Percentiles rank a stretch among this genome's conserved stretches.
Conservation (phyloP, 2,329 filamentous ascomycete genomes). For the Xylaria digitata region DNA sequence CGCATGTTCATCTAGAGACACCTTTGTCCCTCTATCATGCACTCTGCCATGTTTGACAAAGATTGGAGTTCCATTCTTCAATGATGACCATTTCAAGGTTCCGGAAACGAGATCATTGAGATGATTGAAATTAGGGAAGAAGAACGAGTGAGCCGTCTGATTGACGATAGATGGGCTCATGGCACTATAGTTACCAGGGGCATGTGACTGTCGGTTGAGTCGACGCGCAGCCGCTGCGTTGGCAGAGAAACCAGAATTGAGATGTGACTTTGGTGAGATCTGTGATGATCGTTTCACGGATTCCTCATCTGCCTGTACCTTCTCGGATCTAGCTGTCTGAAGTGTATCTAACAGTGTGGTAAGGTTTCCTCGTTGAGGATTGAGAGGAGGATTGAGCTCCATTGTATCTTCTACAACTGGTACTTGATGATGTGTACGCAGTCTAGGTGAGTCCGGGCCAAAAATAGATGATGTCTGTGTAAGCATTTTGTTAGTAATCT, state of each 20-base stretch:
- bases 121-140: slow-evolving; percentile 65
- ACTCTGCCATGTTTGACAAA: slow-evolving; percentile 66
- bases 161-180: slow-evolving; percentile 49
- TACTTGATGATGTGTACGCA: slow-evolving; percentile 26
- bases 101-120: slow-evolving; percentile 69
- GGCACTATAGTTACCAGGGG: slow-evolving; percentile 25
- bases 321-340: slow-evolving; percentile 47
- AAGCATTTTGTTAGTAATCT: slow-evolving; percentile 16
- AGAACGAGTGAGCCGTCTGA: slow-evolving; percentile 63
- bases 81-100: slow-evolving; percentile 62
- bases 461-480: slow-evolving; percentile 29
- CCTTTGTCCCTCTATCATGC: slow-evolving; percentile 55
- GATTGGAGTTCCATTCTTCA: slow-evolving; percentile 65
- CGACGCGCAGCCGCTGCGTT: slow-evolving; percentile 40
- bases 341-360: slow-evolving; percentile 50
- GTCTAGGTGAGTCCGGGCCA: slow-evolving; percentile 46
- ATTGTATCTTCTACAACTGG: slow-evolving; percentile 39
- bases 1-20: slow-evolving; percentile 56
- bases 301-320: slow-evolving; percentile 39
- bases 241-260: slow-evolving; percentile 33
- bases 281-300: slow-evolving; percentile 36
- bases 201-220: slow-evolving; percentile 38
- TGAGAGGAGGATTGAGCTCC: slow-evolving; percentile 41
- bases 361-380: slow-evolving; percentile 49
- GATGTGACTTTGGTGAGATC: slow-evolving; percentile 35